Evolutionary conservation across 2,329 filamentous ascomycete genomes (phyloP).

Genomic region (Fusarium marasasianum): DNA sequence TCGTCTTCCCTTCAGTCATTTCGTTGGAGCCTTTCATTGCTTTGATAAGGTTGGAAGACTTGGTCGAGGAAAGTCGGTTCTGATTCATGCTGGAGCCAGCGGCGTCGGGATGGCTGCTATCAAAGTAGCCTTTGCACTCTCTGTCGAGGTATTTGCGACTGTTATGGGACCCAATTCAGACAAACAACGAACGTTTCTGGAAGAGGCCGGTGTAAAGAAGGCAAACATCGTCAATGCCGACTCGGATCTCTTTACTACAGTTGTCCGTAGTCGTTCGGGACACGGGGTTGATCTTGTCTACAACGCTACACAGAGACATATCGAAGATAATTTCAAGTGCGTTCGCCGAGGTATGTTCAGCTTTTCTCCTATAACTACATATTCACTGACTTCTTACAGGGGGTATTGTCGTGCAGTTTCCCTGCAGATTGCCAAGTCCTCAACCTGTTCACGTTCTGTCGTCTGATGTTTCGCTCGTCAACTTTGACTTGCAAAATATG

Average conservation of each 20-base stretch:
- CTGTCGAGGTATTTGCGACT: conserved; percentile 55
- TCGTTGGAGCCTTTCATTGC: conserved; percentile 55
- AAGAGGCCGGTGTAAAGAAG: conserved; percentile 46
- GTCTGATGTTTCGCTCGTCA: conserved; percentile 43
- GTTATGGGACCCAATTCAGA: conserved; percentile 43
- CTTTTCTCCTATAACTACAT: neutral
- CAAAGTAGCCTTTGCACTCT: conserved; percentile 50
- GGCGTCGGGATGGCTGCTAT: conserved; percentile 56
- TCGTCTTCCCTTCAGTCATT: conserved; percentile 50
- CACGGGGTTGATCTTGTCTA: conserved; percentile 56
- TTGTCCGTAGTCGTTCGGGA: conserved; percentile 46
- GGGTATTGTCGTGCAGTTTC: conserved; percentile 48
- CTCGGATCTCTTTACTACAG: conserved; percentile 46
- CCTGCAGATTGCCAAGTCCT: conserved; percentile 35
- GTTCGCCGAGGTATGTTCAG: conserved; percentile 48
- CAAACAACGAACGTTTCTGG: conserved; percentile 51
- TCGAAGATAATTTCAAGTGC: conserved; percentile 47
- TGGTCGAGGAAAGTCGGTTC: conserved; percentile 44
- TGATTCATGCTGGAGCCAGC: conserved; percentile 57
- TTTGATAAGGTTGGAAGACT: conserved; percentile 48
- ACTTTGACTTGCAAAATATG: conserved; percentile 48
- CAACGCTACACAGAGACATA: conserved; percentile 53
- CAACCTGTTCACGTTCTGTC: conserved; percentile 15
- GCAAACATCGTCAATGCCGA: conserved; percentile 52
- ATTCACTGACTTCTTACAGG: conserved; percentile 37